A percentile compares a stretch with the other conserved stretches of the same genome.
These are phyloP conservation scores for Tephrocybe sp. DNA, from an alignment of 768 basidiomycete genomes.

Conservation along the genomic window DNA sequence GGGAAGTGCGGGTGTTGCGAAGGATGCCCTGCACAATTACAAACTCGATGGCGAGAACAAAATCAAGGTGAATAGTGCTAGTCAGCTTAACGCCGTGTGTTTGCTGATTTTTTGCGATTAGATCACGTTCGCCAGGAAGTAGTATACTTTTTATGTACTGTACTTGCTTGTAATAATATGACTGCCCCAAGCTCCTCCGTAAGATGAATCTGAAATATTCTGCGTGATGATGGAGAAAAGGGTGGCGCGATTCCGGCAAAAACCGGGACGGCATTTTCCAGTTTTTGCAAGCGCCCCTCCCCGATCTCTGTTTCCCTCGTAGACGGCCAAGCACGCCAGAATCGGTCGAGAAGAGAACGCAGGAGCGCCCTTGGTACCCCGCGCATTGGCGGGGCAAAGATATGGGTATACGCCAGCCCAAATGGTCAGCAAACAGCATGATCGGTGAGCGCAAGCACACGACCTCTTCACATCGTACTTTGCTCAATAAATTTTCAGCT, in stretches of 20 bases:
- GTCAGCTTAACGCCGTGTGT: neutral
- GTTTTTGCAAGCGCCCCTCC: neutral
- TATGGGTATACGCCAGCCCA: slow-evolving; percentile 58
- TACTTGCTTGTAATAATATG: slow-evolving; percentile 6
- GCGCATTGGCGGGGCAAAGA: slow-evolving; percentile 63
- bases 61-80: slow-evolving; percentile 70
- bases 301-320: slow-evolving; percentile 2
- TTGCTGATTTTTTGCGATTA: slow-evolving; percentile 23
- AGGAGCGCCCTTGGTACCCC: slow-evolving; percentile 29
- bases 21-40: slow-evolving; percentile 96
- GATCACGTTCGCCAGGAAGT: slow-evolving; percentile 79
- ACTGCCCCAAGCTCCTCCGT: no score
- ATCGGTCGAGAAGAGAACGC: slow-evolving; percentile 13
- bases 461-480: slow-evolving; percentile 11
- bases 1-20: slow-evolving; percentile 82
- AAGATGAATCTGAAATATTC: no score
- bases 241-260: slow-evolving; percentile 9
- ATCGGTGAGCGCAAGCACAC: slow-evolving; percentile 51
- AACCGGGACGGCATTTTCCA: slow-evolving; percentile 15
- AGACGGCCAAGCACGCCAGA: slow-evolving; percentile 8
- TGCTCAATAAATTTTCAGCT: slow-evolving; percentile 42
- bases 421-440: slow-evolving; percentile 79
- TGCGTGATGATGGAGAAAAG: neutral
- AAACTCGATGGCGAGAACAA: slow-evolving; percentile 97
- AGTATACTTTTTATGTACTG: slow-evolving; percentile 17